These are phyloP conservation scores for Dentiscutata heterogama DNA, from an alignment of 371 early-diverging fungal species.

Conservation along the genomic window DNA sequence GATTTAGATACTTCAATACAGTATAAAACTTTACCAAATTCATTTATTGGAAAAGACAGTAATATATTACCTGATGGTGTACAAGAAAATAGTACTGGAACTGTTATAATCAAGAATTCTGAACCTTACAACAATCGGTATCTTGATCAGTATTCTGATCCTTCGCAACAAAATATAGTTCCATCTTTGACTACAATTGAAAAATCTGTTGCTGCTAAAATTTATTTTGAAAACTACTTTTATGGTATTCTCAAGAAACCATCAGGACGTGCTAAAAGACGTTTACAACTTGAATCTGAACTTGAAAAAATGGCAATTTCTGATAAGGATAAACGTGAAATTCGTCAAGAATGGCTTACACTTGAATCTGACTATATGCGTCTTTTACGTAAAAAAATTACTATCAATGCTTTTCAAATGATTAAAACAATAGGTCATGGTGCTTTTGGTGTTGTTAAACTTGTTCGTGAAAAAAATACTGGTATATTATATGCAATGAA, in stretches of 20 bases:
- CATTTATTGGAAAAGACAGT: not conserved
- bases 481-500: slow-evolving; percentile 89
- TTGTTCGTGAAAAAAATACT: slow-evolving; percentile 81
- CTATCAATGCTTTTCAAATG: slow-evolving; percentile 78
- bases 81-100: slow-evolving; percentile 16
- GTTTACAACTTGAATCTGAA: slow-evolving; percentile 60
- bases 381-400: slow-evolving; percentile 62
- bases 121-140: slow-evolving; percentile 9
- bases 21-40: not conserved
- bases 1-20: not conserved
- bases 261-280: slow-evolving; percentile 56
- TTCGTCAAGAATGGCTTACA: slow-evolving; percentile 59
- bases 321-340: slow-evolving; percentile 58
- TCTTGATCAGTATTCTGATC: not conserved
- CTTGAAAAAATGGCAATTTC: slow-evolving; percentile 57
- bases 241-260: slow-evolving; percentile 61
- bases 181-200: slow-evolving; percentile 64
- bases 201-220: slow-evolving; percentile 65
- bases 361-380: slow-evolving; percentile 65
- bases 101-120: slow-evolving; percentile 30
- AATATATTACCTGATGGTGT: not conserved
- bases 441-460: slow-evolving; percentile 85
- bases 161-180: slow-evolving; percentile 41
- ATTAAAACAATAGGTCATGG: slow-evolving; percentile 85
- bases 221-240: slow-evolving; percentile 72